These are phyloP conservation scores for Skeletonema marinoi DNA, from an alignment of 108 stramenopile genomes.

Conservation along the genomic window DNA sequence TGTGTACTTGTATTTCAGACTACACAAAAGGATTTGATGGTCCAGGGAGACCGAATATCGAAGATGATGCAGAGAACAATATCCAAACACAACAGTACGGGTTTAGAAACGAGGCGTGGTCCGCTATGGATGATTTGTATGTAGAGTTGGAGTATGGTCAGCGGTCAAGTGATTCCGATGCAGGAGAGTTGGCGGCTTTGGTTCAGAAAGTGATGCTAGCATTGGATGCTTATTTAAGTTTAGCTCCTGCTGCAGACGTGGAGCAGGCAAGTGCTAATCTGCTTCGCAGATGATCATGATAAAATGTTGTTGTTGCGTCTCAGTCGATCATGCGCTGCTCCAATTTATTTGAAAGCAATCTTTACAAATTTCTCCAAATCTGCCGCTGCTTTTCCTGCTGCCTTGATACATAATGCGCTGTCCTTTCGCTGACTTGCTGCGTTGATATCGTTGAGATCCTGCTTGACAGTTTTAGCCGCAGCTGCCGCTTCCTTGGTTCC, in stretches of 20 bases:
- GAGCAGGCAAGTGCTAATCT: slow-evolving; percentile 11
- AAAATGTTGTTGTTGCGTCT: background rate
- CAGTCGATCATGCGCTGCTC: background rate
- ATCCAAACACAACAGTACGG: slow-evolving; percentile 81
- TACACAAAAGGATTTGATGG: slow-evolving; percentile 90
- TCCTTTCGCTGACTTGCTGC: slow-evolving; percentile 56
- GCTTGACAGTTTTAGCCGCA: slow-evolving; percentile 54
- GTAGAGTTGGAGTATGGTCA: slow-evolving; percentile 58
- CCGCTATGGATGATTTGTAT: slow-evolving; percentile 65
- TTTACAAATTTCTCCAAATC: slow-evolving; percentile 66
- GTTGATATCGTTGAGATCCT: slow-evolving; percentile 58
- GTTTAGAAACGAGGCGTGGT: slow-evolving; percentile 80
- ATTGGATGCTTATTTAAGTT: slow-evolving; percentile 37
- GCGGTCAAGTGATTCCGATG: background rate
- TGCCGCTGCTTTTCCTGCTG: slow-evolving; percentile 31
- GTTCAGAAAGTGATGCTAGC: slow-evolving; percentile 6
- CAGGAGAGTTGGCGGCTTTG: slow-evolving; percentile 20
- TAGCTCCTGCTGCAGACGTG: slow-evolving; percentile 36
- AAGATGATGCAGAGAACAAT: slow-evolving; percentile 49
- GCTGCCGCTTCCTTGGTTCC: slow-evolving; percentile 46
- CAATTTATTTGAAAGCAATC: slow-evolving; percentile 39
- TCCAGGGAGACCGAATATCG: slow-evolving; percentile 65
- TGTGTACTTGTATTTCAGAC: slow-evolving; percentile 16
- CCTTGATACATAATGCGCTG: slow-evolving; percentile 36
- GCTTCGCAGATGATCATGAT: background rate